phyloP scores from a whole-genome alignment of 1,139 yeast genomes.

The Neolecta irregularis region DNA sequence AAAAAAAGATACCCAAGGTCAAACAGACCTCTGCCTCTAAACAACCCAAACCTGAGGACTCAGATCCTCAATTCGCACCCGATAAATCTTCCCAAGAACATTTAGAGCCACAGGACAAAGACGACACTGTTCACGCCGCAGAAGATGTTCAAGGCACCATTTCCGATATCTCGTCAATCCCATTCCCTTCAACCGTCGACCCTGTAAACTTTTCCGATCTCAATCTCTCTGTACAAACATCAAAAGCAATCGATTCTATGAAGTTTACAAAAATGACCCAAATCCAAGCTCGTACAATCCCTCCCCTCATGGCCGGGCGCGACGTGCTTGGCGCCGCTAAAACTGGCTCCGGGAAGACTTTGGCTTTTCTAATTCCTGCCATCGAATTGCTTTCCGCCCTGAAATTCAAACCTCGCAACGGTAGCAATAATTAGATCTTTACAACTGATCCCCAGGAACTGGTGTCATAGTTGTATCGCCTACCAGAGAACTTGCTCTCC shows the following conservation, averaged over 20 bases:
- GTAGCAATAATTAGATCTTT: constrained; percentile 21
- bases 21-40: too few relatives aligned
- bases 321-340: constrained; percentile 96
- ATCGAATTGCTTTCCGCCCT: constrained; percentile 78
- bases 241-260: constrained; percentile 66
- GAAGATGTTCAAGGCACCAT: constrained; percentile 10
- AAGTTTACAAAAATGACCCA: constrained; percentile 83
- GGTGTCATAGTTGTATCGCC: constrained; percentile 81
- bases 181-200: constrained; percentile 14
- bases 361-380: constrained; percentile 90
- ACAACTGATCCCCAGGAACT: constrained; percentile 24
- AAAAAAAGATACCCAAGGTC: too few relatives aligned
- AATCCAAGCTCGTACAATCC: constrained; percentile 87
- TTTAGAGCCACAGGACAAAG: too few relatives aligned
- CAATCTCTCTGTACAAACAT: constrained; percentile 64
- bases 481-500: constrained; percentile 84
- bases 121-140: too few relatives aligned
- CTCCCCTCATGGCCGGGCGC: constrained; percentile 85
- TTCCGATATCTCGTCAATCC: neutral
- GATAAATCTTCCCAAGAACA: too few relatives aligned
- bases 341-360: constrained; percentile 94
- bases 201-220: constrained; percentile 35
- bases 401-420: constrained; percentile 81
- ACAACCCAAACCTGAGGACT: too few relatives aligned
- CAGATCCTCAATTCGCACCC: too few relatives aligned